Percentiles rank a stretch among this genome's conserved stretches.
These are phyloP conservation scores for Cercis canadensis DNA, from an alignment of 306 rosid genomes.

Conservation along the genomic window DNA sequence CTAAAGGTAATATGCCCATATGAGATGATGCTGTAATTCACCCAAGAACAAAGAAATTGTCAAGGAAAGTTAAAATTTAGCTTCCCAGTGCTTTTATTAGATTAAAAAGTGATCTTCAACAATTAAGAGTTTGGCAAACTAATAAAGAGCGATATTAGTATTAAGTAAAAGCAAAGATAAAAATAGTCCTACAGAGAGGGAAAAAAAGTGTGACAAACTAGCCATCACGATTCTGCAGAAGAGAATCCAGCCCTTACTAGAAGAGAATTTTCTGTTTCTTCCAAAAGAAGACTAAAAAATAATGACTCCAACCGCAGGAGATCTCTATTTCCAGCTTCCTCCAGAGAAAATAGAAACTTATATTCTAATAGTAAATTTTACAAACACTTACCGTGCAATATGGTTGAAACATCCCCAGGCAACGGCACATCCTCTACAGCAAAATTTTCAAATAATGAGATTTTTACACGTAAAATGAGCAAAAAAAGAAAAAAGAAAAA, in stretches of 20 bases:
- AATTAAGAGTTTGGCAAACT: neutral
- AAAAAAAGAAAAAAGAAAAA: neutral
- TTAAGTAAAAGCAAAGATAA: no score
- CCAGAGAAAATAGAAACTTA: conserved; percentile 22
- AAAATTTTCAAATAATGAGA: conserved; percentile 31
- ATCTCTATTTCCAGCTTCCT: neutral
- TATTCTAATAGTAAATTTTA: conserved; percentile 39
- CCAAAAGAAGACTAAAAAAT: neutral
- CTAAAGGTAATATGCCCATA: neutral
- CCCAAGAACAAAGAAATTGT: conserved; percentile 5
- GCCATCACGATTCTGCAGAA: no score
- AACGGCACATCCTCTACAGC: conserved; percentile 52
- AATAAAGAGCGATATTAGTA: neutral
- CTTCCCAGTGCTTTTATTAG: neutral
- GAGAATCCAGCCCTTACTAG: neutral
- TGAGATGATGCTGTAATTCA: neutral
- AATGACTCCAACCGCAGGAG: neutral
- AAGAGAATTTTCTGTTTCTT: neutral
- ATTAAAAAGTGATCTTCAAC: neutral
- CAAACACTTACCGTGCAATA: conserved; percentile 61
- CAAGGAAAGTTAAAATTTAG: neutral
- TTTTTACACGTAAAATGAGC: conserved; percentile 4
- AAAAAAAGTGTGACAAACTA: no score
- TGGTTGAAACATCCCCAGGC: conserved; percentile 33
- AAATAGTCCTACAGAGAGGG: no score